Percentiles rank a stretch among this genome's conserved stretches.
phyloP scores from a whole-genome alignment of 805 yeast species.

The Nakazawaea wyomingensis region DNA sequence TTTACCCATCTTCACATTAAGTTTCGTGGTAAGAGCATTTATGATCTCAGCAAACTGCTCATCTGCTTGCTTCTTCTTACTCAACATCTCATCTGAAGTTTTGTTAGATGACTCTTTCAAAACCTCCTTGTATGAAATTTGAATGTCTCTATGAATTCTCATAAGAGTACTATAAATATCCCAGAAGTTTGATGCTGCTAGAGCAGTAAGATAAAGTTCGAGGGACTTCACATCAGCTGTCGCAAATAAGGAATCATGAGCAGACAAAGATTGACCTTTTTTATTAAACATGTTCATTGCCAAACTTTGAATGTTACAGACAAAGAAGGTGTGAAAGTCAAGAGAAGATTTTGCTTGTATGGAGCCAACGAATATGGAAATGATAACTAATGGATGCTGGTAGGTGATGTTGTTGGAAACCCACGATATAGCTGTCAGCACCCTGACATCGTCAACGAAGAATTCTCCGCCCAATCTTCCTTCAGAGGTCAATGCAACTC shows the following conservation, averaged over 20 bases:
- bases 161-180: constrained; percentile 70
- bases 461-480: constrained; percentile 81
- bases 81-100: constrained; percentile 11
- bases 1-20: constrained; percentile 55
- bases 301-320: constrained; percentile 46
- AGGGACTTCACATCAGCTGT: constrained; percentile 44
- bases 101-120: constrained; percentile 49
- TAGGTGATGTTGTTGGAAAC: constrained; percentile 37
- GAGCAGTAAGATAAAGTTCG: constrained; percentile 68
- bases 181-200: constrained; percentile 77
- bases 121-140: constrained; percentile 69
- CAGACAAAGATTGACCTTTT: constrained; percentile 38
- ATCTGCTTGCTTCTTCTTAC: constrained; percentile 15
- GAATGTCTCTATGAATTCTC: constrained; percentile 70
- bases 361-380: constrained; percentile 50
- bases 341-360: constrained; percentile 62
- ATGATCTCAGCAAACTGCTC: constrained; percentile 22
- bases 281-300: constrained; percentile 64
- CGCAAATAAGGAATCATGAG: constrained; percentile 59
- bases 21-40: constrained; percentile 55
- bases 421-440: constrained; percentile 73
- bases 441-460: constrained; percentile 39
- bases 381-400: constrained; percentile 62
- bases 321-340: constrained; percentile 81
- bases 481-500: constrained; percentile 44